phyloP scores from a whole-genome alignment of 169 alveolate genomes.

The Blepharisma undulans region DNA sequence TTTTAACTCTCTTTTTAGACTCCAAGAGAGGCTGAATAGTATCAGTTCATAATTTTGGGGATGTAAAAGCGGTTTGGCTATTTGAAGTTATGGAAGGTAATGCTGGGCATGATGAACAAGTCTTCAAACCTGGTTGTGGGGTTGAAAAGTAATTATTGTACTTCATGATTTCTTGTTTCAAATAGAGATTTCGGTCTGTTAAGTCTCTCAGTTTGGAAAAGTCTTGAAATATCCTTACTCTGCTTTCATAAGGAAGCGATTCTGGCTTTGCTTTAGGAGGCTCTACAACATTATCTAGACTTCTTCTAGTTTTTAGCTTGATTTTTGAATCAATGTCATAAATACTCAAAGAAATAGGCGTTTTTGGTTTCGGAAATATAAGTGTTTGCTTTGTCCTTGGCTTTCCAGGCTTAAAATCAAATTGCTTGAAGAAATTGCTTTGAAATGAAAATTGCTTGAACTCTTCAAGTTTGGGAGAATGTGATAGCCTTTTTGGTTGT shows the following conservation, averaged over 20 bases:
- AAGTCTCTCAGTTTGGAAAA: not conserved
- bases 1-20: not conserved
- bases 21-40: not conserved
- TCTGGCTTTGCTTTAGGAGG: not conserved
- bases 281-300: not conserved
- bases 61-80: not conserved
- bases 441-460: not conserved
- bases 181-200: not conserved
- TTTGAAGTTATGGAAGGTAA: not conserved
- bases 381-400: not conserved
- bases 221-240: not conserved
- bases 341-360: not conserved
- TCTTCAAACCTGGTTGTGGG: not conserved
- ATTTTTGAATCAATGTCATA: not conserved
- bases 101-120: not conserved
- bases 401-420: not conserved
- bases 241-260: not conserved
- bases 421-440: not conserved
- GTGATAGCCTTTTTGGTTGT: not conserved
- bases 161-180: not conserved
- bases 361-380: not conserved
- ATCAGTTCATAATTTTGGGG: not conserved
- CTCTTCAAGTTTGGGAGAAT: not conserved
- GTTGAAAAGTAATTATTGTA: not conserved
- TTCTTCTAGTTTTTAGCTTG: not conserved